phyloP scores from a whole-genome alignment of 352 stramenopile species.

The Globisporangium irregulare region DNA sequence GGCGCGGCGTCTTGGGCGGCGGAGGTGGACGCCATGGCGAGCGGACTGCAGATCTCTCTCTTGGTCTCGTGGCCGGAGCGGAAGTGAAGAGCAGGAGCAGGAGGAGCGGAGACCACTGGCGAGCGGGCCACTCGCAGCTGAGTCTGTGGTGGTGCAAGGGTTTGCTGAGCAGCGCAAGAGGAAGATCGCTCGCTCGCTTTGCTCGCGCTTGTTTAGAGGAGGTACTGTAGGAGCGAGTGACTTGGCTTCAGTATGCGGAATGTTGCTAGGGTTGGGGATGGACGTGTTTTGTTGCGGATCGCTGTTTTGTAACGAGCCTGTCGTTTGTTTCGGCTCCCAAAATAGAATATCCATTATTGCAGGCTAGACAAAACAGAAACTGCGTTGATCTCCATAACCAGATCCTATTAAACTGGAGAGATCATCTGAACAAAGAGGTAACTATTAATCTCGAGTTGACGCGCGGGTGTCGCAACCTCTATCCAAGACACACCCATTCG shows the following conservation, averaged over 20 bases:
- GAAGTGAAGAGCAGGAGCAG: neutral
- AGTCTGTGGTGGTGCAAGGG: neutral
- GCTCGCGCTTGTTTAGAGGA: neutral
- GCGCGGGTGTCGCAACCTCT: neutral
- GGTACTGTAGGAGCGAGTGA: neutral
- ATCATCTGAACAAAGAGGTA: neutral
- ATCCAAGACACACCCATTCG: conserved; percentile 2
- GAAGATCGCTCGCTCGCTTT: neutral
- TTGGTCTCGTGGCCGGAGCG: conserved; percentile 1
- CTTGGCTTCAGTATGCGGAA: conserved; percentile 10
- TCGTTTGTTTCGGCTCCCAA: neutral
- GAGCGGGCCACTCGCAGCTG: neutral
- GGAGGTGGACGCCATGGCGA: conserved; percentile 23
- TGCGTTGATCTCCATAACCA: neutral
- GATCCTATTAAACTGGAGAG: neutral
- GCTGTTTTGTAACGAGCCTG: conserved; percentile 5
- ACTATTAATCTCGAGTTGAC: neutral
- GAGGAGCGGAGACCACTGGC: neutral
- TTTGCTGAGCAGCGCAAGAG: conserved; percentile 5
- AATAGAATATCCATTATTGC: neutral
- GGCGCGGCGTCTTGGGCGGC: conserved; percentile 17
- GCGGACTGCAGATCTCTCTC: neutral
- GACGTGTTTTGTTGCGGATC: neutral
- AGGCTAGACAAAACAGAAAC: neutral
- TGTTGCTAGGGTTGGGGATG: neutral